Percentiles rank a stretch among this genome's conserved stretches.
phyloP scores from a whole-genome alignment of 345 rosid species.

The Fremontodendron californicum region DNA sequence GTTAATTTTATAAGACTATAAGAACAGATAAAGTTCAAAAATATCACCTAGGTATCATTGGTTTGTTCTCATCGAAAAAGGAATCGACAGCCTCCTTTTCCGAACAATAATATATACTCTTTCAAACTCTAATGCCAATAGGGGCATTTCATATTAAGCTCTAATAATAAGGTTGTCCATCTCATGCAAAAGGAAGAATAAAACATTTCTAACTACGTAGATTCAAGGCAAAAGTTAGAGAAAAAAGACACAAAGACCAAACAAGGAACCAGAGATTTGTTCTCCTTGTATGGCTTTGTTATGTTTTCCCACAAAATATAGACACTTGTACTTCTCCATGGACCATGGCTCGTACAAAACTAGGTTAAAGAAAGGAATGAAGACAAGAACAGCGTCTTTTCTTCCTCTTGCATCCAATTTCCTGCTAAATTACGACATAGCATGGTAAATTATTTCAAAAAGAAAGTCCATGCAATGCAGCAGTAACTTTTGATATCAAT shows the following conservation, averaged over 20 bases:
- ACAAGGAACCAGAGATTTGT: neutral
- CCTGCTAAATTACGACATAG: neutral
- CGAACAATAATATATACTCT: neutral
- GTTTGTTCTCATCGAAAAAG: conserved; percentile 14
- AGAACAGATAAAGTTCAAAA: neutral
- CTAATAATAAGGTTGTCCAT: neutral
- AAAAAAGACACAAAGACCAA: neutral
- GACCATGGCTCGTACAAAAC: conserved; percentile 5
- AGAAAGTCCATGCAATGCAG: neutral
- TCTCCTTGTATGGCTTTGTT: conserved; percentile 7
- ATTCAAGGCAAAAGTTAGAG: neutral
- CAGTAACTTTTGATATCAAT: neutral
- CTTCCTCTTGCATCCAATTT: conserved; percentile 10
- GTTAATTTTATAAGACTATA: neutral
- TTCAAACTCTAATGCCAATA: neutral
- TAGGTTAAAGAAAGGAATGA: neutral
- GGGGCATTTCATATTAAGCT: neutral
- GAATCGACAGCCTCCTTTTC: neutral
- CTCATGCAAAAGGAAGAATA: neutral
- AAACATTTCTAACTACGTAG: neutral
- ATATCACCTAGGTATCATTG: conserved; percentile 6
- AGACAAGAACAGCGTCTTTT: conserved; percentile 7
- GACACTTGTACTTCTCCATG: neutral
- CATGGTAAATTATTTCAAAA: neutral
- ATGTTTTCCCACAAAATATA: neutral